Percentiles rank a stretch among this genome's conserved stretches.
Evolutionary conservation across 2,329 filamentous ascomycete genomes (phyloP).

Genomic region (Coccinonectria pachysandricola): DNA sequence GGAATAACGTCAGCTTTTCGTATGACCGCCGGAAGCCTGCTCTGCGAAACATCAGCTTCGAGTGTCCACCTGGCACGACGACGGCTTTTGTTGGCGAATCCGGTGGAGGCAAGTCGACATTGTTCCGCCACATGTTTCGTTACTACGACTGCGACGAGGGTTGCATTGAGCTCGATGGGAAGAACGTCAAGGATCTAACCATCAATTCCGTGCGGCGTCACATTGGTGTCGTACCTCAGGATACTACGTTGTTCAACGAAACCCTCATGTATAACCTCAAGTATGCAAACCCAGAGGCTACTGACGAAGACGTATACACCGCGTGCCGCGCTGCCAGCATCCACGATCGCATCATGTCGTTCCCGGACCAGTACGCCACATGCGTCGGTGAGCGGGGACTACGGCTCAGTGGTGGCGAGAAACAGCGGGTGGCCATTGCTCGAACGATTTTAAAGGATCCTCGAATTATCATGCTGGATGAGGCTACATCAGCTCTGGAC

Average conservation of each 20-base stretch:
- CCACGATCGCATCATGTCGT: conserved; percentile 81
- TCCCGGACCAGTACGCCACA: conserved; percentile 80
- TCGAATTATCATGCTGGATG: conserved; percentile 83
- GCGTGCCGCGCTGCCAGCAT: conserved; percentile 84
- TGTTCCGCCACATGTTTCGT: conserved; percentile 90
- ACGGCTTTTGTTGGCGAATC: conserved; percentile 95
- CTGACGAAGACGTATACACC: conserved; percentile 69
- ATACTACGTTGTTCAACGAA: conserved; percentile 92
- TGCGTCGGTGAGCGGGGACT: conserved; percentile 87
- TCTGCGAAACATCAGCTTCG: conserved; percentile 72
- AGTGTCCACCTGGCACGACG: conserved; percentile 79
- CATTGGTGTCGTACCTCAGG: conserved; percentile 94
- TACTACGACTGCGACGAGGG: conserved; percentile 85
- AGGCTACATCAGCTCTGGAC: conserved; percentile 85
- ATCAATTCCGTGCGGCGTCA: conserved; percentile 87
- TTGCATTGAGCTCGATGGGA: conserved; percentile 72
- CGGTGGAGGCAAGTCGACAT: conserved; percentile 90
- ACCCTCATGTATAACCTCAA: conserved; percentile 89
- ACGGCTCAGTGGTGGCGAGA: conserved; percentile 80
- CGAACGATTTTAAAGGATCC: conserved; percentile 88
- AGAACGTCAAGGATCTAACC: conserved; percentile 74
- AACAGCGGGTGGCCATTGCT: conserved; percentile 87
- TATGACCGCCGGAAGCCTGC: conserved; percentile 84
- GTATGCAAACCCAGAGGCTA: conserved; percentile 74
- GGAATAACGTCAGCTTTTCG: conserved; percentile 81